Evolutionary conservation across 345 rosid genomes (phyloP).

Genomic region (Kernera saxatilis): DNA sequence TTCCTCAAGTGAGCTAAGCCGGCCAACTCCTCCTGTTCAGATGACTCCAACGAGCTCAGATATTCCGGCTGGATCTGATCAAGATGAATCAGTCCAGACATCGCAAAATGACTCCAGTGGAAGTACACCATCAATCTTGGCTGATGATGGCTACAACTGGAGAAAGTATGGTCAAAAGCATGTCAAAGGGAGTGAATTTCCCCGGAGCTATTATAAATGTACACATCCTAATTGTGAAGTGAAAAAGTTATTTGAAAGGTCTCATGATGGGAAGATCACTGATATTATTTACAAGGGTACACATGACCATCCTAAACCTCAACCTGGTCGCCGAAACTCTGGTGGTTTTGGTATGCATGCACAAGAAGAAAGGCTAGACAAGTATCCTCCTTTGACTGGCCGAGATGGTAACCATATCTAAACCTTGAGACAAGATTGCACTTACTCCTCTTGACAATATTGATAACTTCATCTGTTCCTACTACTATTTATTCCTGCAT

Average conservation of each 20-base stretch:
- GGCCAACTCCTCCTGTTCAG: conserved; percentile 45
- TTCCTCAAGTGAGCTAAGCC: conserved; percentile 68
- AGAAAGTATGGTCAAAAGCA: conserved; percentile 98
- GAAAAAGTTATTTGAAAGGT: conserved; percentile 89
- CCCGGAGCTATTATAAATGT: conserved; percentile 95
- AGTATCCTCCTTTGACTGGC: conserved; percentile 37
- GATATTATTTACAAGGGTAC: conserved; percentile 94
- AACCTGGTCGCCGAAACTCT: conserved; percentile 68
- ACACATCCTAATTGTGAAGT: conserved; percentile 98
- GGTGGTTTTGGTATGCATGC: conserved; percentile 52
- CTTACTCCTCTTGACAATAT: neutral
- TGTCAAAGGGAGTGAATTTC: conserved; percentile 98
- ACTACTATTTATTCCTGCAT: conserved; percentile 2
- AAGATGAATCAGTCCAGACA: conserved; percentile 54
- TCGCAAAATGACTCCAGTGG: conserved; percentile 61
- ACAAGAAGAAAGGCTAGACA: conserved; percentile 74
- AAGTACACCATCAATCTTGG: conserved; percentile 37
- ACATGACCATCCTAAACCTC: conserved; percentile 97
- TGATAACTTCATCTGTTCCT: conserved; percentile 14
- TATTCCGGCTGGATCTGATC: conserved; percentile 53
- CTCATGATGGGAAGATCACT: conserved; percentile 85
- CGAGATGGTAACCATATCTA: conserved; percentile 54
- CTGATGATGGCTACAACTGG: conserved; percentile 99
- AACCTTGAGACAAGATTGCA: neutral
- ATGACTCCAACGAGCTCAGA: conserved; percentile 39